These are phyloP conservation scores for Xylaria grammica DNA, from an alignment of 495 filamentous ascomycete species.

Conservation along the genomic window DNA sequence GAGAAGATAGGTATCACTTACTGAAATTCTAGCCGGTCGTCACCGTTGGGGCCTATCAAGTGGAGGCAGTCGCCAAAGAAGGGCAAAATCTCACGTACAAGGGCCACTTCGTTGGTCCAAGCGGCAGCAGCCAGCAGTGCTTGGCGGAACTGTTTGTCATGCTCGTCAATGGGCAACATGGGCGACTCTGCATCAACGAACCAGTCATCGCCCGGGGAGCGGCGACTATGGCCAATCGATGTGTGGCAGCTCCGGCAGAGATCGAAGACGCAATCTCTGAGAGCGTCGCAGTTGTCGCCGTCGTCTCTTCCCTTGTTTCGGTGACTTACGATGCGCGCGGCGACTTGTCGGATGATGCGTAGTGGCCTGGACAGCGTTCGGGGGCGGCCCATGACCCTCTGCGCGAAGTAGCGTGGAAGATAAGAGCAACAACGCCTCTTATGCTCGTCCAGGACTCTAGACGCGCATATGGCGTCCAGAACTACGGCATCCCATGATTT, in stretches of 20 bases:
- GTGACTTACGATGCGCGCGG: slow-evolving; percentile 5
- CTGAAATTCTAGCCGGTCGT: not conserved
- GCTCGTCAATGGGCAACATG: not conserved
- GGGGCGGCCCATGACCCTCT: slow-evolving; percentile 4
- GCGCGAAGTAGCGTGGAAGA: not conserved
- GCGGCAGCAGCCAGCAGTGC: slow-evolving; percentile 12
- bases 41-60: not conserved
- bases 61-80: not conserved
- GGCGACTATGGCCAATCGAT: not conserved
- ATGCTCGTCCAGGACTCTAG: not conserved
- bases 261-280: slow-evolving; percentile 7
- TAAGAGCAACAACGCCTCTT: not conserved
- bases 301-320: slow-evolving; percentile 12
- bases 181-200: slow-evolving; percentile 1
- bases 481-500: slow-evolving; percentile 4
- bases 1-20: not conserved
- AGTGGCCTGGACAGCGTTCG: not conserved
- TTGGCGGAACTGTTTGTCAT: slow-evolving; percentile 1
- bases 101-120: slow-evolving; percentile 7
- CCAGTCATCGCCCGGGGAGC: not conserved
- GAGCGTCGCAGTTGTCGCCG: not conserved
- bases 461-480: not conserved
- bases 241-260: not conserved
- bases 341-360: slow-evolving; percentile 8
- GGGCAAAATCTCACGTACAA: slow-evolving; percentile 6